Base-by-base conservation (phyloP, 2,329 filamentous ascomycete genomes). In the Alternaria postmessia region DNA sequence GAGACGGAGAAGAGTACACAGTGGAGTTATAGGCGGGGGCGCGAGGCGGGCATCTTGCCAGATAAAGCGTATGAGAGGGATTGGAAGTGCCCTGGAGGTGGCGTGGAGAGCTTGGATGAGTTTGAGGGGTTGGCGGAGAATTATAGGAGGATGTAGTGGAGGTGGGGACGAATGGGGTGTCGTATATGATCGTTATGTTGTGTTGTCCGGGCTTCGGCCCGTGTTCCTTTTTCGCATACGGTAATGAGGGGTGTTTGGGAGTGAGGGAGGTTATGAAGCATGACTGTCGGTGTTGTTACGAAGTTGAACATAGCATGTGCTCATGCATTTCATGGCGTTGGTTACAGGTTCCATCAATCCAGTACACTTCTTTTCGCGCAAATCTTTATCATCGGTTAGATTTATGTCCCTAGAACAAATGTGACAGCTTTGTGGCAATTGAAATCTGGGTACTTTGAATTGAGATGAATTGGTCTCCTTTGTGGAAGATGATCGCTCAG, bases 21-120 rank as follows among this genome's bases (percentile, higher is more conserved):
- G 81, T 99, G 95, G 95, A 97, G 93, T 77, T 97, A 95, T 82
- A 89, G 94, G 79, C 84, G 88, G 65, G 94, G 93, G 0, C 82
- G 94, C 64, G 85, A 85, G 53, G 91, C 91, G 2, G 92, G 92
- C 0, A 92, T 94, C 48, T 78, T 99, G 80, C 95, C 95, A 2
- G 60, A 74, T 49, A 77, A 79, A 71, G 79, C 79, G 46, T 82
- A 78, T 65, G 69, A 81, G 56, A 70, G 81, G 58, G 72, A 70
- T 20, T 84, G 81, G 64, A 76, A 72, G 61, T 84, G 83, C 74
- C 72, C 74, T 16, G 54, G 58, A 61, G 69, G 63, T 47, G 57
- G 57, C 0, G 30, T 64, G 9, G 61, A 69, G 14, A 64, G 64
- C 11, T 74, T 83, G 56, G 80, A 81, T 43, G 70, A 76, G 61